Conservation (phyloP, 257 asterid genomes). For the Pogostemon cablin region DNA sequence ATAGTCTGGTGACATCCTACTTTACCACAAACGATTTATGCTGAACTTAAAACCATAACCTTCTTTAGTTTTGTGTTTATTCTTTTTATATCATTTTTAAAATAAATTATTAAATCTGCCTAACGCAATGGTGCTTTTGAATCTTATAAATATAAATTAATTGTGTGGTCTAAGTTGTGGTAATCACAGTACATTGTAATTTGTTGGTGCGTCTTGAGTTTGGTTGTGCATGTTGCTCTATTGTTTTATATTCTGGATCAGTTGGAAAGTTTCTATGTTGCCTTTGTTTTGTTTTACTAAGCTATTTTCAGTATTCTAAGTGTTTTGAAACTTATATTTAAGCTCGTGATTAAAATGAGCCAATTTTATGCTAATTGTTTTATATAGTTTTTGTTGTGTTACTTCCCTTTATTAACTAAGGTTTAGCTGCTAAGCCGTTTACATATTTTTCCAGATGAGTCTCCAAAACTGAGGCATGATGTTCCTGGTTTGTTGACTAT, state of each 20-base stretch:
- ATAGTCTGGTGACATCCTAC: background rate
- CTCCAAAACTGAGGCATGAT: slow-evolving; percentile 83
- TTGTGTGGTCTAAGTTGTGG: background rate
- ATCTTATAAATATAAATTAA: too few relatives aligned
- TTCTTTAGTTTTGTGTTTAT: background rate
- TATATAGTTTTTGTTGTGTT: background rate
- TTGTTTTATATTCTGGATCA: background rate
- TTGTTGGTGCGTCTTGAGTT: background rate
- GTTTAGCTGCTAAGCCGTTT: slow-evolving; percentile 30
- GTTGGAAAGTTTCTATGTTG: slow-evolving; percentile 8
- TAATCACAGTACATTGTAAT: background rate
- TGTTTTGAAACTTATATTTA: slow-evolving; percentile 8
- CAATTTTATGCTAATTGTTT: slow-evolving; percentile 3
- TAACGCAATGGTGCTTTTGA: background rate
- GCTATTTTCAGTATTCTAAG: background rate
- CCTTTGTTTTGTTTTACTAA: background rate
- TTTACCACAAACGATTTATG: background rate
- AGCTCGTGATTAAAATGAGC: background rate
- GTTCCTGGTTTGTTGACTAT: slow-evolving; percentile 85
- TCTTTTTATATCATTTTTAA: background rate
- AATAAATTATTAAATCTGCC: background rate
- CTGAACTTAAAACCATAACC: background rate
- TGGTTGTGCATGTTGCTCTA: slow-evolving; percentile 1
- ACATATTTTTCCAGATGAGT: slow-evolving; percentile 63
- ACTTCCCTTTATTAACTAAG: background rate